Base-by-base conservation (phyloP, 208 protist species). In the Vickermania spadyakhi region DNA sequence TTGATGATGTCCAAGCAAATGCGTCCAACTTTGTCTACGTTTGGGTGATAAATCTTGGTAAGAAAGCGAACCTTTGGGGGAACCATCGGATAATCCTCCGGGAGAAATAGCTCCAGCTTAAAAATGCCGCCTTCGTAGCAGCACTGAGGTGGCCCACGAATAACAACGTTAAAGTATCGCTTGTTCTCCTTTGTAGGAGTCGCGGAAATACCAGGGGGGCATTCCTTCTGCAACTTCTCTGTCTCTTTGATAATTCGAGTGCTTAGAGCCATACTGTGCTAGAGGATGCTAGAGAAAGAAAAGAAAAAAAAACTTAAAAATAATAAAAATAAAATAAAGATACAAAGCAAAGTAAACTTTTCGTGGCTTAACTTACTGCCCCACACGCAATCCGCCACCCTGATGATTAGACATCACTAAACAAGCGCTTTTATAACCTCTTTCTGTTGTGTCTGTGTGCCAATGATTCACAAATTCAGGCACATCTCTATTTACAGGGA, bases 1-100 rank as follows among this genome's bases (percentile, higher is more conserved):
- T 99, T 97, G 51, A 99, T 95, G 77, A 99, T 99, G 71, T 99
- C 99, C 13, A 99, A 85, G 83, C 99, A 99, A 61, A 99, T 99
- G 54, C 81, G 80, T 5, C 98, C 98, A 45, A 98, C 77, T 56
- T 91, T 91, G 66, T 99, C 99, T 29, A 99, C 96, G 79, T 99
- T 99, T 11, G 99, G 99, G 78, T 99, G 99, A 66, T 99, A 99
- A 75, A 99, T 99, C 64, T 96, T 89, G 2, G 98, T 99, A 49
- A 98, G 73, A 68, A 99, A 99, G 70, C 86, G 97, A 23, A 99
- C 98, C 72, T 94, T 94, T 13, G 98, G 98, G 36, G 99, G 84
- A 67, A 99, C 98, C 83, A 99, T 91, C 31, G 92, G 89, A 67
- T 97, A 96, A 61, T 95, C 88, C 65, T 86, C 83, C 0, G 89